Evolutionary conservation across 768 basidiomycete genomes (phyloP).

Genomic region (Mycena maculata): DNA sequence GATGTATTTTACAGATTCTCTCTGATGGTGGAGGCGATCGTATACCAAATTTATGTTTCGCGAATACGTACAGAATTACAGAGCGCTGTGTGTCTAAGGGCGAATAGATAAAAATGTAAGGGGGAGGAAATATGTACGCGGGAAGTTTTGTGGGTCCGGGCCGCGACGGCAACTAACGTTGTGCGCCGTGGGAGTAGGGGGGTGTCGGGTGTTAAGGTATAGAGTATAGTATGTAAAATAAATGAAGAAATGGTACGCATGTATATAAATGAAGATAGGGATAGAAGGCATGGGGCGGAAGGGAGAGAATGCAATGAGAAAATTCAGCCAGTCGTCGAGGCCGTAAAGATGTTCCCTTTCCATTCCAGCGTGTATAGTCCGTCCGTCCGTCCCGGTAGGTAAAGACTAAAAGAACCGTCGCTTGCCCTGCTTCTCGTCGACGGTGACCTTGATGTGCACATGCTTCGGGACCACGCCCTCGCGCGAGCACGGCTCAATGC

Average conservation of each 20-base stretch:
- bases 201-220: constrained; percentile 19
- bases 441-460: constrained; percentile 76
- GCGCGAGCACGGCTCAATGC: constrained; percentile 74
- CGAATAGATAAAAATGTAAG: constrained; percentile 27
- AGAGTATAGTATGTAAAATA: constrained; percentile 27
- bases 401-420: constrained; percentile 74
- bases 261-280: constrained; percentile 21
- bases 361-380: constrained; percentile 20
- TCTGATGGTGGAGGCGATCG: constrained; percentile 20
- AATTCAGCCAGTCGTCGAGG: constrained; percentile 13
- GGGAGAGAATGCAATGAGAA: constrained; percentile 7
- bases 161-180: neutral
- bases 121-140: constrained; percentile 16
- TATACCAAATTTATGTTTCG: constrained; percentile 5
- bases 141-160: constrained; percentile 22
- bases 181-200: constrained; percentile 17
- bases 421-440: constrained; percentile 80
- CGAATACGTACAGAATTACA: constrained; percentile 29
- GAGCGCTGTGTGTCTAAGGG: constrained; percentile 32
- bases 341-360: constrained; percentile 12
- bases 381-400: constrained; percentile 12
- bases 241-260: constrained; percentile 27
- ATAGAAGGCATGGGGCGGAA: constrained; percentile 25
- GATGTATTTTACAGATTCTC: constrained; percentile 22
- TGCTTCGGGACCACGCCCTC: constrained; percentile 62